Conservation (phyloP, 139 green algal species). For the Axilococcus clingmanii region DNA sequence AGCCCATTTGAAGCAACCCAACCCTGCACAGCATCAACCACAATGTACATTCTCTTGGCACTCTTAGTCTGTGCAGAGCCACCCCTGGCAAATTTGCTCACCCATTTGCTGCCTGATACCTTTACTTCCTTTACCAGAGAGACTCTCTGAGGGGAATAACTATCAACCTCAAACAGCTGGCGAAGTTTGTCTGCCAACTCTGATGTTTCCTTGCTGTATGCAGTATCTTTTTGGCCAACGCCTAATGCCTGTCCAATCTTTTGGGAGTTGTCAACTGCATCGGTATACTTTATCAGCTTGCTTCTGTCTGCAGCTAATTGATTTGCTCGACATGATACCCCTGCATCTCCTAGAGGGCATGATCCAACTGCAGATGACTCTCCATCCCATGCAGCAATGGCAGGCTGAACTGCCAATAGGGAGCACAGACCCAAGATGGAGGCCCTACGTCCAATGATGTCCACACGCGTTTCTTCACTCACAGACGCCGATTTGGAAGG, state of each 20-base stretch:
- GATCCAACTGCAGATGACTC: slow-evolving; percentile 16
- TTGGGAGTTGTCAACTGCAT: not conserved
- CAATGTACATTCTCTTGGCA: slow-evolving; percentile 45
- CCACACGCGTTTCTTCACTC: too few species aligned
- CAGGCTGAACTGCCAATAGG: too few species aligned
- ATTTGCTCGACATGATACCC: slow-evolving; percentile 9
- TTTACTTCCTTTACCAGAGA: slow-evolving; percentile 32
- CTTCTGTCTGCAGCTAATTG: slow-evolving; percentile 1
- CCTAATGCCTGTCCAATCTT: slow-evolving; percentile 3
- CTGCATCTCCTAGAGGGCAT: slow-evolving; percentile 17
- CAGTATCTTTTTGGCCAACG: slow-evolving; percentile 2
- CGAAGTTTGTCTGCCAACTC: slow-evolving; percentile 2
- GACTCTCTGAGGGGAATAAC: not conserved
- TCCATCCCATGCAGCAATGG: slow-evolving; percentile 16
- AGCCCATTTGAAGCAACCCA: slow-evolving; percentile 36
- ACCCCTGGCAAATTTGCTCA: slow-evolving; percentile 42
- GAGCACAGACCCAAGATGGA: too few species aligned
- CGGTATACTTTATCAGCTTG: not conserved
- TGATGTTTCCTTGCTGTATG: slow-evolving; percentile 9
- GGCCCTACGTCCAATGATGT: too few species aligned
- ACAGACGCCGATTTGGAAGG: too few species aligned
- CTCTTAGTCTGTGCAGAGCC: slow-evolving; percentile 32
- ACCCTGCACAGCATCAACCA: slow-evolving; percentile 38
- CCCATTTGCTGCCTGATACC: slow-evolving; percentile 30
- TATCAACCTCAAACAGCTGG: slow-evolving; percentile 4